These are phyloP conservation scores for Fonsecaea pedrosoi DNA, from an alignment of 2,329 filamentous ascomycete species.

Conservation along the genomic window DNA sequence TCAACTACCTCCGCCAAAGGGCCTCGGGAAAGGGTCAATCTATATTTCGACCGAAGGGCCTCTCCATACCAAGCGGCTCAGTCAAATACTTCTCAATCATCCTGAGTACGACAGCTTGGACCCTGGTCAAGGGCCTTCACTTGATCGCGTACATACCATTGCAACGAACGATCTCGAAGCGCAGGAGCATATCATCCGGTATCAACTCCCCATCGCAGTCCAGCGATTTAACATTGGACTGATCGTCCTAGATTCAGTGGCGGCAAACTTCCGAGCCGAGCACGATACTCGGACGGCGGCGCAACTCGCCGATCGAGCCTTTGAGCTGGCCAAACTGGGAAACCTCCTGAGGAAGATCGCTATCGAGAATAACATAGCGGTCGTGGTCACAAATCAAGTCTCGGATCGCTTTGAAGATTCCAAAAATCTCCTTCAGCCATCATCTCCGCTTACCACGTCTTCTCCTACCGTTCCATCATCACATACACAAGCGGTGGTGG, in stretches of 20 bases:
- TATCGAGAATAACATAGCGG: slow-evolving; percentile 73
- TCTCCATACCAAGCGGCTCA: slow-evolving; percentile 79
- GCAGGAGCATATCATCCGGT: slow-evolving; percentile 92
- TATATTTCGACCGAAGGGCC: slow-evolving; percentile 94
- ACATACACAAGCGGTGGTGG: slow-evolving; percentile 10
- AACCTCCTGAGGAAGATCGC: slow-evolving; percentile 78
- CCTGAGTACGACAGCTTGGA: slow-evolving; percentile 61
- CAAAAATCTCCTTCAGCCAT: slow-evolving; percentile 22
- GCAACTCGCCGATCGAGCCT: slow-evolving; percentile 74
- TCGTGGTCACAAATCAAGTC: slow-evolving; percentile 95
- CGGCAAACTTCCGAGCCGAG: slow-evolving; percentile 93
- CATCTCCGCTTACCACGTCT: slow-evolving; percentile 25
- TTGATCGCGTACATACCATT: slow-evolving; percentile 79
- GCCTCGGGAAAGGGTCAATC: slow-evolving; percentile 74
- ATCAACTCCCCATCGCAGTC: slow-evolving; percentile 87
- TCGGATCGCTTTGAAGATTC: slow-evolving; percentile 75
- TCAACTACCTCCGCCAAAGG: slow-evolving; percentile 77
- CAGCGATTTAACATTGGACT: slow-evolving; percentile 77
- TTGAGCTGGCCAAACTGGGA: slow-evolving; percentile 77
- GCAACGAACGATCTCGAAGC: slow-evolving; percentile 88
- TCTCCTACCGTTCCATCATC: slow-evolving; percentile 27
- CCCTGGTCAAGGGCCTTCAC: slow-evolving; percentile 61
- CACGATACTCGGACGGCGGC: slow-evolving; percentile 54
- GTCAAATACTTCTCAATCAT: slow-evolving; percentile 76
- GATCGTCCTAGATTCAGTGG: slow-evolving; percentile 86